Base-by-base conservation (phyloP, 148 eudicot genomes). In the Heliamphora exappendiculata region DNA sequence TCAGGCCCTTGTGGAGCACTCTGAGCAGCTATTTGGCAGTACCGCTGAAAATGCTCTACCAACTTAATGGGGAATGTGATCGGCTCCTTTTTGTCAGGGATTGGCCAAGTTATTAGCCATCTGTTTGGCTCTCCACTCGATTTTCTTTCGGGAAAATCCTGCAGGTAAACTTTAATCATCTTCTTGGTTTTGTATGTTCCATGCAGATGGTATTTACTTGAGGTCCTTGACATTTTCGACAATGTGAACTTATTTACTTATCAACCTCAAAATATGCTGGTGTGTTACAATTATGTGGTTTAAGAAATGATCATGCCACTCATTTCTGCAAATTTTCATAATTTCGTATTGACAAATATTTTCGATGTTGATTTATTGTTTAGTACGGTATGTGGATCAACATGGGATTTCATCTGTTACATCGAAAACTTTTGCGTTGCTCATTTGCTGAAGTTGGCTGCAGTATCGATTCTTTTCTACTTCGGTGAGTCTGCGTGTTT, bases 401-500 rank as follows among this genome's bases (percentile, higher is more conserved):
- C 85, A 75, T 83, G 90, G 90, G 90, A 87, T 77, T 24, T 87
- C 64, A 36, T 65, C 14, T 87, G 90, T 59, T 87, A 87, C 76
- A 80, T 85, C 72, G 90, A 87, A 29, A 83, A 87, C 55, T 87
- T 87, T 74, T 87, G 88, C 73, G 41, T 87, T 37, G 37, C 83
- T 22, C 85, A 85, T 72, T 67, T 87, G 75, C 13, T 85, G 49
- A 87, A 87, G 81, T 75, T 83, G 69, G 83, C 75, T 28, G 54
- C 73, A 67, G 83, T 81, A 4, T 78, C 86, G 62, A 33, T 80
- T 20, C 67, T 87, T 50, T 41, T 83, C 22, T 85, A 87, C 79
- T 41, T 83, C 51, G 88, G 90, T 84, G 74, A 83, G 86, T 75
- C 41, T 26, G 41, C 55, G 36, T 67, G n/a, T 8, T 76, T 63